These are phyloP conservation scores for Moesziomyces antarcticus DNA, from an alignment of 1,284 basidiomycete species.

Conservation along the genomic window DNA sequence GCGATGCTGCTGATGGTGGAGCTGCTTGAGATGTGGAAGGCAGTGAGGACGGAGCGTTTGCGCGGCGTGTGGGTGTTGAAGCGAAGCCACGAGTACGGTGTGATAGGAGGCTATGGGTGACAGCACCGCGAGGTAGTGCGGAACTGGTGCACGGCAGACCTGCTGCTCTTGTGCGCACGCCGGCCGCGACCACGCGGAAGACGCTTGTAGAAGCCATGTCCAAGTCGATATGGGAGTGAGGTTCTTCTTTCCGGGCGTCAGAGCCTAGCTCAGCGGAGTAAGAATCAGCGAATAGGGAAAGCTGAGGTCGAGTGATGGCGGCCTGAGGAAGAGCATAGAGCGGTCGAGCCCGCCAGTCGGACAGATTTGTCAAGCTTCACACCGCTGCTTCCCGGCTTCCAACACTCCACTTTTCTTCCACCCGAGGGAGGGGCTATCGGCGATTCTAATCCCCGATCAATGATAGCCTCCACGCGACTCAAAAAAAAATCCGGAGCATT, in stretches of 20 bases:
- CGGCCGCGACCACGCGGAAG: slow-evolving; percentile 16
- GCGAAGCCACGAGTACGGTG: slow-evolving; percentile 20
- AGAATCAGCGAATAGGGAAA: too few species aligned
- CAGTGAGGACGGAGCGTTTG: neutral
- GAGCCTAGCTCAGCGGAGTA: too few species aligned
- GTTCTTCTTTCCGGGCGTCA: too few species aligned
- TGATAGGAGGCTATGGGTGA: neutral
- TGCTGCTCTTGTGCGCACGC: slow-evolving; percentile 18
- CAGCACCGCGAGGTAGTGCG: neutral
- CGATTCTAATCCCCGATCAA: slow-evolving; percentile 25
- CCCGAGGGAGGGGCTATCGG: slow-evolving; percentile 9
- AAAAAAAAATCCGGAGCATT: slow-evolving; percentile 6
- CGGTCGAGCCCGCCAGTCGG: neutral
- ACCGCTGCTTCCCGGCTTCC: slow-evolving; percentile 3
- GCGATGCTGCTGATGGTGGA: neutral
- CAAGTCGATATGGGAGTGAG: neutral
- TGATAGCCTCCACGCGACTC: neutral
- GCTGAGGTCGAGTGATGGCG: too few species aligned
- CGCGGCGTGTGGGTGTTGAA: slow-evolving; percentile 6
- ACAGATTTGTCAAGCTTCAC: neutral
- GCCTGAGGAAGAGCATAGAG: neutral
- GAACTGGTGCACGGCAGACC: slow-evolving; percentile 4
- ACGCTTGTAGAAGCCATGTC: slow-evolving; percentile 18
- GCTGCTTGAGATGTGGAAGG: slow-evolving; percentile 7
- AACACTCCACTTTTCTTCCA: slow-evolving; percentile 24